Conservation (phyloP, 73 alveolate species). For the Paramecium sexaurelia region DNA sequence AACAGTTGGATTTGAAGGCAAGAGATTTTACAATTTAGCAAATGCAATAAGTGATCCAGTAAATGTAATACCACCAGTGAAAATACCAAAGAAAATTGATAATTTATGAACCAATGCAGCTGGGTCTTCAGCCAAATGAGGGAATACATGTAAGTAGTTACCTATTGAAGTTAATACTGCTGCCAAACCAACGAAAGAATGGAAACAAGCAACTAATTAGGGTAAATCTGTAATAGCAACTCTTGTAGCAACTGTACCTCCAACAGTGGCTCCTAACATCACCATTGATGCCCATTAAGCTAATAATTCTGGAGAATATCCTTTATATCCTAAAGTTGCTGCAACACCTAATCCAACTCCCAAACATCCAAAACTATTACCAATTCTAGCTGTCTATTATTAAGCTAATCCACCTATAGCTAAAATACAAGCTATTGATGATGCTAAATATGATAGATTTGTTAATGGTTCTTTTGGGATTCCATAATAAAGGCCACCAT, state of each 20-base stretch:
- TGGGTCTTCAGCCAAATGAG: constrained; percentile 50
- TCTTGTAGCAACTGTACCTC: constrained; percentile 39
- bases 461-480: constrained; percentile 43
- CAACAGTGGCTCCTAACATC: not conserved
- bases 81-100: constrained; percentile 57
- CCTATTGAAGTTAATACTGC: constrained; percentile 77
- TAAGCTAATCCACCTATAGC: constrained; percentile 81
- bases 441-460: constrained; percentile 72
- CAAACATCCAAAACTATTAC: constrained; percentile 69
- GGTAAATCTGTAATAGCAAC: constrained; percentile 56
- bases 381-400: constrained; percentile 78
- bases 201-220: constrained; percentile 79
- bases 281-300: constrained; percentile 56
- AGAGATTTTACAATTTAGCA: constrained; percentile 71
- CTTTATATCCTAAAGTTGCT: constrained; percentile 49
- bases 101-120: constrained; percentile 33
- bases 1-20: constrained; percentile 48
- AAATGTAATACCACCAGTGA: constrained; percentile 76
- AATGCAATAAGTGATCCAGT: constrained; percentile 79
- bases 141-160: constrained; percentile 65
- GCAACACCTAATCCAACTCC: constrained; percentile 70
- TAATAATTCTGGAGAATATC: constrained; percentile 16
- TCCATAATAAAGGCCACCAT: constrained; percentile 46
- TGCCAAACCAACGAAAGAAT: constrained; percentile 79
- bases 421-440: constrained; percentile 73